Base-by-base conservation (phyloP, 139 green algal genomes). In the Coelastrella sp. region DNA sequence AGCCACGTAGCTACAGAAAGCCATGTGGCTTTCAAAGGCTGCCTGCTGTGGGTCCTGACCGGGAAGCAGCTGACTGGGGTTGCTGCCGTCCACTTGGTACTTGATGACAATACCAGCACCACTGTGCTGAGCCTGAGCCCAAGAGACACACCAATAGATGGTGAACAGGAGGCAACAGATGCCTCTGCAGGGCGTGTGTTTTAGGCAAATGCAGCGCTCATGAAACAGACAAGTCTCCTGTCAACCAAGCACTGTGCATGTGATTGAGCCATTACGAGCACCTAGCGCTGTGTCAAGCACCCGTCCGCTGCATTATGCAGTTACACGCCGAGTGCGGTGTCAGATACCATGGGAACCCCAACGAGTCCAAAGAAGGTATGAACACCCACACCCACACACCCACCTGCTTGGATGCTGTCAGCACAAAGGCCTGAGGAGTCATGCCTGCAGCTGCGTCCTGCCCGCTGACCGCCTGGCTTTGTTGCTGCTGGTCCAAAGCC, bases 1-100 rank as follows among this genome's bases (percentile, higher is more conserved):
- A 12, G 83, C 91, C 74, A 96, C 92, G 93, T 97, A 96, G 15
- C 89, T 58, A 17, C 86, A 91, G 68, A 97, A 96, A 24, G 82
- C 68, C 91, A 95, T 91, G 70, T 92, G 87, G 61, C 61, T 76
- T 68, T 95, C 92, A 66, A 88, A 91, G 11, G 92, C 91, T 27
- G 93, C 91, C 11, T 92, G 68, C 59, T 60, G 25, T 76, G 63
- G 59, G 83, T 93, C 85, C 17, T 92, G 90, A 4, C 68, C 76
- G 0, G 90, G 82, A 63, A 94, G 60, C 27, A 91, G 49, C 70
- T 93, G 76, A 63, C 61, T 61, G n/a, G 58, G 7, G 35, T 15
- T 60, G 57, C 82, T 93, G 61, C 91, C 92, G 83, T 96, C 93
- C 63, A 94, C 75, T 10, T 85, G 72, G 63, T 91, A 94, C 88